Evolutionary conservation across 2,329 filamentous ascomycete genomes (phyloP).

Genomic region (Pseudocercospora cruenta): DNA sequence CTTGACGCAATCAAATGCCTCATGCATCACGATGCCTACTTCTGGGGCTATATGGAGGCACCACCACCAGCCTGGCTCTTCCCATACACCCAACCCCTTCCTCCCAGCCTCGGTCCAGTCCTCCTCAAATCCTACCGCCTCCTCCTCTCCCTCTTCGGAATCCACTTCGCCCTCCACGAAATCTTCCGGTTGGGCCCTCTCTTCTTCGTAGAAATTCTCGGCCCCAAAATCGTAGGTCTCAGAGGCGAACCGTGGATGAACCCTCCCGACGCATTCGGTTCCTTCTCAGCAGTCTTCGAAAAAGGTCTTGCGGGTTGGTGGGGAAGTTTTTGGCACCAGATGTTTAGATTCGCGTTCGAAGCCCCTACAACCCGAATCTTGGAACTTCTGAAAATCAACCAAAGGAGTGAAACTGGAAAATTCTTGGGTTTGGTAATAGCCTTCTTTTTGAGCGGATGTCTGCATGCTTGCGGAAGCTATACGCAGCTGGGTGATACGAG

Average conservation of each 20-base stretch:
- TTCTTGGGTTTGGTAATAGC: slow-evolving; percentile 54
- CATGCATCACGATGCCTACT: slow-evolving; percentile 80
- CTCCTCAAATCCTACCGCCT: slow-evolving; percentile 61
- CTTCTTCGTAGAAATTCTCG: slow-evolving; percentile 61
- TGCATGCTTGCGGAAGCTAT: slow-evolving; percentile 73
- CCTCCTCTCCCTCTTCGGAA: slow-evolving; percentile 57
- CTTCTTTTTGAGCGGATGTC: slow-evolving; percentile 66
- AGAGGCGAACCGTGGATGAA: slow-evolving; percentile 66
- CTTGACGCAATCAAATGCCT: slow-evolving; percentile 71
- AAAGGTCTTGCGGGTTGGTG: slow-evolving; percentile 79
- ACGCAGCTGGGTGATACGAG: slow-evolving; percentile 65
- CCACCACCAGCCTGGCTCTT: slow-evolving; percentile 47
- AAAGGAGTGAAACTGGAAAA: slow-evolving; percentile 42
- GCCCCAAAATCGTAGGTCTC: slow-evolving; percentile 62
- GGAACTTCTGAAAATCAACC: slow-evolving; percentile 34
- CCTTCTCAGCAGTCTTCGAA: slow-evolving; percentile 60
- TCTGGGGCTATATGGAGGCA: slow-evolving; percentile 52
- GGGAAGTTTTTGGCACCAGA: slow-evolving; percentile 89
- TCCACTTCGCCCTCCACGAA: slow-evolving; percentile 64
- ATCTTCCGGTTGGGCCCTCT: slow-evolving; percentile 66
- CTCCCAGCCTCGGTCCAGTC: slow-evolving; percentile 41
- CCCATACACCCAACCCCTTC: slow-evolving; percentile 38
- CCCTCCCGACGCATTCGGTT: slow-evolving; percentile 58
- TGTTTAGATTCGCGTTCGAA: slow-evolving; percentile 74
- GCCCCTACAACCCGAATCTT: slow-evolving; percentile 59